Evolutionary conservation across 495 filamentous ascomycete species (phyloP).

Genomic region (Usnea hakonensis): DNA sequence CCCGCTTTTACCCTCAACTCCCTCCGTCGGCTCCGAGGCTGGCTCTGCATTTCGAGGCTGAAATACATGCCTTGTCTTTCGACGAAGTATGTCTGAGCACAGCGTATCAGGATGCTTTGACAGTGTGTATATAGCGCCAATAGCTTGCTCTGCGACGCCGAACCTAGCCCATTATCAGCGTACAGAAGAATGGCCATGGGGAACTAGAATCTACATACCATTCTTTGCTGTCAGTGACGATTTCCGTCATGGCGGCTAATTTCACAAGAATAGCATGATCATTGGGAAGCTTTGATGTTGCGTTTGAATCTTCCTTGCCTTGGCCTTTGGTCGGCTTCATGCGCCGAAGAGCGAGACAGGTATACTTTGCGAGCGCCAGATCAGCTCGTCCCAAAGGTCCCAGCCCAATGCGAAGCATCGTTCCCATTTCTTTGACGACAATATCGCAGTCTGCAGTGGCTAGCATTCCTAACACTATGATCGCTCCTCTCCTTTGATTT

Average conservation of each 20-base stretch:
- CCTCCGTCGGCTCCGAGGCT: conserved; percentile 27
- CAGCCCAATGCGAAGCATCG: conserved; percentile 83
- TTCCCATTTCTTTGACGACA: conserved; percentile 86
- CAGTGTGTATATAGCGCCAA: conserved; percentile 90
- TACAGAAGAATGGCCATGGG: background rate
- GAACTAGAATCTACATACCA: conserved; percentile 50
- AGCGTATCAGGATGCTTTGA: conserved; percentile 90
- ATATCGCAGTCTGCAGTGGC: conserved; percentile 88
- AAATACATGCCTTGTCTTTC: conserved; percentile 83
- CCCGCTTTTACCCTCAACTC: conserved; percentile 31
- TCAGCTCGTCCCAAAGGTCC: conserved; percentile 72
- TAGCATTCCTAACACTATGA: conserved; percentile 96
- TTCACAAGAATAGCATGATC: conserved; percentile 79
- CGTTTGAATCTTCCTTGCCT: conserved; percentile 58
- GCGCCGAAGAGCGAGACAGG: conserved; percentile 81
- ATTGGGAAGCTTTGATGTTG: conserved; percentile 74
- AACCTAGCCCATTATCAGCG: conserved; percentile 31
- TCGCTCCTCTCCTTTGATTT: conserved; percentile 84
- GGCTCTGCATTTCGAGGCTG: conserved; percentile 31
- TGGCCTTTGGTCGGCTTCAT: conserved; percentile 78
- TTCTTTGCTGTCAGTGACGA: conserved; percentile 81
- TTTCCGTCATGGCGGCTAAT: conserved; percentile 75
- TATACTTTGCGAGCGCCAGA: conserved; percentile 84
- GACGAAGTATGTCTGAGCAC: conserved; percentile 82
- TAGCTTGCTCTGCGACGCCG: conserved; percentile 94